These are phyloP conservation scores for Candida odintsovae DNA, from an alignment of 805 yeast genomes.

Conservation along the genomic window DNA sequence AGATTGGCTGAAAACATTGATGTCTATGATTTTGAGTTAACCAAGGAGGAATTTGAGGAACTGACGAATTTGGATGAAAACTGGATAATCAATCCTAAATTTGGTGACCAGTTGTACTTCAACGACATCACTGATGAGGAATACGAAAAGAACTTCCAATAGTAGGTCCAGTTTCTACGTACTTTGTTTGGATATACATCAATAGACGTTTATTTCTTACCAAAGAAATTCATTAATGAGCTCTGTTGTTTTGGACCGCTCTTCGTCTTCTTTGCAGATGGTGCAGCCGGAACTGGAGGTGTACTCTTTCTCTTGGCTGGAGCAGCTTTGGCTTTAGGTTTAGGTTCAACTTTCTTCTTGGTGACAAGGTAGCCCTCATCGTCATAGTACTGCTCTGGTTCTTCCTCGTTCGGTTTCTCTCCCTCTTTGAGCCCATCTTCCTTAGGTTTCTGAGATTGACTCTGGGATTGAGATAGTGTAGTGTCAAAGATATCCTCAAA, in stretches of 20 bases:
- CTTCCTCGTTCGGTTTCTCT: constrained; percentile 8
- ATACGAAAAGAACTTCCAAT: neutral
- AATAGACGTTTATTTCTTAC: constrained; percentile 24
- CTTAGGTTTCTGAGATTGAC: constrained; percentile 3
- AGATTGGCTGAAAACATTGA: too few species aligned
- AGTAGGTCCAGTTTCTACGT: neutral
- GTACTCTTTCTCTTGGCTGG: constrained; percentile 8
- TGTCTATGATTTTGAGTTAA: too few species aligned
- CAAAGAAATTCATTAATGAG: constrained; percentile 44
- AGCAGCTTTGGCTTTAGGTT: constrained; percentile 16
- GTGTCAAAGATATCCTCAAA: constrained; percentile 20
- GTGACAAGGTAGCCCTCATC: constrained; percentile 49
- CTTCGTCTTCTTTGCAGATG: constrained; percentile 18
- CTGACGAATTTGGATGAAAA: too few species aligned
- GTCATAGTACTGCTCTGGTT: constrained; percentile 29
- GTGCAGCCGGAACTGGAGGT: neutral
- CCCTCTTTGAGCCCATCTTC: neutral
- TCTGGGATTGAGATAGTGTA: constrained; percentile 14
- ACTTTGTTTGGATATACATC: neutral
- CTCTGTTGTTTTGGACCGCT: constrained; percentile 32
- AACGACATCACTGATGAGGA: constrained; percentile 8
- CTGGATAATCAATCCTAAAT: too few species aligned
- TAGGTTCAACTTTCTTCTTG: constrained; percentile 13
- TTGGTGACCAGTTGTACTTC: too few species aligned
- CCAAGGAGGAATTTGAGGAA: too few species aligned